Base-by-base conservation (phyloP, 257 asterid species). In the Salvia rosmarinus region DNA sequence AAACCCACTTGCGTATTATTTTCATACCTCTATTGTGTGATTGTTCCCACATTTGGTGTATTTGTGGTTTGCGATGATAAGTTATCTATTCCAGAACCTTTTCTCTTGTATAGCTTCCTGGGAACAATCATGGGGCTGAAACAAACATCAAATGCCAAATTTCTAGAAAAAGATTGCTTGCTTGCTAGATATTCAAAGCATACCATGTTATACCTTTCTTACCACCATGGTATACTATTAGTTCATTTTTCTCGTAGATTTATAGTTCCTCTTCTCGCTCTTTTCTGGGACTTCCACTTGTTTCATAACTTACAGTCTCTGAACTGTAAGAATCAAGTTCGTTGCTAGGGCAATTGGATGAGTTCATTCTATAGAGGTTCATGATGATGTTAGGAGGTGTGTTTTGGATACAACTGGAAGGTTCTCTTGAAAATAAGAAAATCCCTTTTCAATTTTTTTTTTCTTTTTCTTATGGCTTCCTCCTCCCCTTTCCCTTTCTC, bases 131-230 rank as follows among this genome's bases (percentile, higher is more conserved):
- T n/a, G 30, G 30, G 30, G 66, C 46, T 42, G 17, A 49, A 54
- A 37, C 65, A 51, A 64, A 58, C 74, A 32, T 59, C 43, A 43
- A 37, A 64, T 39, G 35, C 40, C 42, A 60, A 34, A 49, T 32
- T 28, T 67, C 17, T 40, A 43, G 68, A 39, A 65, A 55, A 52
- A 70, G 43, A 76, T 28, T 68, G 23, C 54, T 64, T 49, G 52
- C 17, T 54, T 58, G 52, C 23, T 20, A 68, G 62, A 70, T 77
- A 60, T 16, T 64, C 32, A n/a, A 9, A 37, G 17, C 51, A 3
- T 46, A 46, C 17, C 51, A 46, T 4, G 9, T 19, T 5, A 8
- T 2, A 50, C 57, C 57, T 13, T 6, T 17, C 57, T 17, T 50
- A 6, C 28, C 28, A 16, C 28, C 51, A 13, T 39, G 51, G 7